Percentiles rank a stretch among this genome's conserved stretches.
Evolutionary conservation across 768 basidiomycete genomes (phyloP).

Genomic region (Russula ochroleuca): DNA sequence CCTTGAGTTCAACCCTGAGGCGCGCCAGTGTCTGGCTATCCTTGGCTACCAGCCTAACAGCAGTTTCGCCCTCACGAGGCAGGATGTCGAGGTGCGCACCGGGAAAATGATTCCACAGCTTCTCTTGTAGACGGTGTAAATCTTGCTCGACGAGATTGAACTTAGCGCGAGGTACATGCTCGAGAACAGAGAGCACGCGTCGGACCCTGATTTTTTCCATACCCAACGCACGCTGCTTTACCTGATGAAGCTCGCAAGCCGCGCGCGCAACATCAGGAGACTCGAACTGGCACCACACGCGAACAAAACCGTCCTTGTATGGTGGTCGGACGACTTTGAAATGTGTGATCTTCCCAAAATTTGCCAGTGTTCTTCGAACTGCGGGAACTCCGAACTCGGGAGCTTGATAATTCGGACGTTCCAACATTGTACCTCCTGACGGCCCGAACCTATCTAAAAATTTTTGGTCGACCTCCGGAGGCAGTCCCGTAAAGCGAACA

Average conservation of each 20-base stretch:
- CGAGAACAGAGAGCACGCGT: slow-evolving; percentile 52
- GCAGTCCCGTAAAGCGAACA: slow-evolving; percentile 55
- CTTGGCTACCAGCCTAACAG: slow-evolving; percentile 49
- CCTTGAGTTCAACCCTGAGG: slow-evolving; percentile 59
- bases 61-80: slow-evolving; percentile 22
- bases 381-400: slow-evolving; percentile 37
- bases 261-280: slow-evolving; percentile 48
- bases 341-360: slow-evolving; percentile 37
- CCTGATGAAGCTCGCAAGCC: slow-evolving; percentile 48
- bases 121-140: slow-evolving; percentile 42
- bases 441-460: slow-evolving; percentile 45
- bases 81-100: slow-evolving; percentile 35
- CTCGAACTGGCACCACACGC: slow-evolving; percentile 54
- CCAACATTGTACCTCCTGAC: slow-evolving; percentile 49
- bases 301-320: slow-evolving; percentile 46
- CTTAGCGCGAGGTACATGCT: slow-evolving; percentile 38
- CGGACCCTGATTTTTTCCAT: slow-evolving; percentile 46
- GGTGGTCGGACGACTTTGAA: slow-evolving; percentile 51
- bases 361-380: slow-evolving; percentile 39
- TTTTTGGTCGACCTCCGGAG: slow-evolving; percentile 40
- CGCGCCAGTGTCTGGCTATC: slow-evolving; percentile 47
- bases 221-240: slow-evolving; percentile 45
- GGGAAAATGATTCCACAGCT: slow-evolving; percentile 34
- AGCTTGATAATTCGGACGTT: slow-evolving; percentile 44
- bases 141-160: slow-evolving; percentile 45